These are phyloP conservation scores for Chytriomyces sp. DNA, from an alignment of 192 early-diverging fungal genomes.

Conservation along the genomic window DNA sequence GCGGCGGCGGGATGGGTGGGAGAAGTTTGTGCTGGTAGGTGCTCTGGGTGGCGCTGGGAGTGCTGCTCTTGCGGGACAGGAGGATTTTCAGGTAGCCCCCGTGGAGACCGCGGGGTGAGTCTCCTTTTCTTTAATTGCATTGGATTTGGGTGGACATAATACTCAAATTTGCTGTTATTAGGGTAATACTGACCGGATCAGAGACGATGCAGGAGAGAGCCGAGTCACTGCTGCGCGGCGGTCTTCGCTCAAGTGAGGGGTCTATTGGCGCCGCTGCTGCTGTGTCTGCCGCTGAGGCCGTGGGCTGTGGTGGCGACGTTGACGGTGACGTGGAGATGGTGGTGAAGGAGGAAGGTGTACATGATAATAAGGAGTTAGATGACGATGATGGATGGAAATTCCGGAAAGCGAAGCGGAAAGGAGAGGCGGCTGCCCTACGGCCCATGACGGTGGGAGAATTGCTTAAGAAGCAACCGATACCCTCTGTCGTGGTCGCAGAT, in stretches of 20 bases:
- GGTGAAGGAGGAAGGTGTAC: conserved; percentile 32
- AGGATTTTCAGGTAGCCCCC: conserved; percentile 37
- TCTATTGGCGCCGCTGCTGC: too few species aligned
- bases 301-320: background rate
- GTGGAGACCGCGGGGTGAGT: conserved; percentile 24
- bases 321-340: background rate
- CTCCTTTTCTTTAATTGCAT: too few species aligned
- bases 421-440: background rate
- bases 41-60: background rate
- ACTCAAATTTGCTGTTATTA: too few species aligned
- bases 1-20: conserved; percentile 73
- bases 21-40: conserved; percentile 71
- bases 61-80: background rate
- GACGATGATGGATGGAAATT: conserved; percentile 31
- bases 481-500: background rate
- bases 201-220: too few species aligned
- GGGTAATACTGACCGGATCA: too few species aligned
- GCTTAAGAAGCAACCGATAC: too few species aligned
- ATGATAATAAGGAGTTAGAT: conserved; percentile 2
- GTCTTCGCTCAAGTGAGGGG: too few species aligned
- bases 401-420: conserved; percentile 12
- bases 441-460: background rate
- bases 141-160: too few species aligned
- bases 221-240: too few species aligned
- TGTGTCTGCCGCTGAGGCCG: too few species aligned